A percentile compares a stretch with the other conserved stretches of the same genome.
Evolutionary conservation across 305 asterid species (phyloP).

Genomic region (Euphrasia arctica): DNA sequence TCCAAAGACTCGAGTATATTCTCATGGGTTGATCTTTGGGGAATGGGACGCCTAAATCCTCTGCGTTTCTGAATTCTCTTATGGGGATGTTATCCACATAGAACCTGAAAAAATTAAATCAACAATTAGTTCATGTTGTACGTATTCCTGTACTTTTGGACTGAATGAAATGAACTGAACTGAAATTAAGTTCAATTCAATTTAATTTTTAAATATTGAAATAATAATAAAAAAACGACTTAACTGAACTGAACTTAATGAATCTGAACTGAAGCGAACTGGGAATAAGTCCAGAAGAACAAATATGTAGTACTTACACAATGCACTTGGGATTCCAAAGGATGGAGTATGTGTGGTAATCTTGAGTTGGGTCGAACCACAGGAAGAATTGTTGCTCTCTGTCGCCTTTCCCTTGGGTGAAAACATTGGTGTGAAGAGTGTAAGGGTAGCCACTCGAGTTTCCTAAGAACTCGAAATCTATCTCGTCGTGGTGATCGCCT

Average conservation of each 20-base stretch:
- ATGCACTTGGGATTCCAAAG: slow-evolving; percentile 50
- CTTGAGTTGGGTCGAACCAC: slow-evolving; percentile 54
- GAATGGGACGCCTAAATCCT: slow-evolving; percentile 36
- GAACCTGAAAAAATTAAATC: slow-evolving; percentile 28
- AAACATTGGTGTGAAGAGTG: slow-evolving; percentile 50
- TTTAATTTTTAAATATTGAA: no score
- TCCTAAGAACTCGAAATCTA: slow-evolving; percentile 51
- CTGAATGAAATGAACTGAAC: no score
- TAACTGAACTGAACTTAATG: no score
- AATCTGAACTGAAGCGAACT: no score
- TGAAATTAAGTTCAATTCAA: no score
- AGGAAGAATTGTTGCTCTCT: slow-evolving; percentile 49
- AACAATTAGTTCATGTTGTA: not conserved
- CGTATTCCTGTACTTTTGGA: not conserved
- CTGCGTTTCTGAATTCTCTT: slow-evolving; percentile 41
- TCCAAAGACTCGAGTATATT: slow-evolving; percentile 44
- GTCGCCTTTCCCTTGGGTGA: slow-evolving; percentile 42
- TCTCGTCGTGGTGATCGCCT: slow-evolving; percentile 44
- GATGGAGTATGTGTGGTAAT: slow-evolving; percentile 47
- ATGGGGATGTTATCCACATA: slow-evolving; percentile 46
- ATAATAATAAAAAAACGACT: no score
- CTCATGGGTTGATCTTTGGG: slow-evolving; percentile 50
- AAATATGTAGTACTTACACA: slow-evolving; percentile 31
- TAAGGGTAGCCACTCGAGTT: slow-evolving; percentile 46
- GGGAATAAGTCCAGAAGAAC: no score